A percentile compares a stretch with the other conserved stretches of the same genome.
Conservation (phyloP, 192 early-diverging fungal species). For the Entomortierella parvispora region DNA sequence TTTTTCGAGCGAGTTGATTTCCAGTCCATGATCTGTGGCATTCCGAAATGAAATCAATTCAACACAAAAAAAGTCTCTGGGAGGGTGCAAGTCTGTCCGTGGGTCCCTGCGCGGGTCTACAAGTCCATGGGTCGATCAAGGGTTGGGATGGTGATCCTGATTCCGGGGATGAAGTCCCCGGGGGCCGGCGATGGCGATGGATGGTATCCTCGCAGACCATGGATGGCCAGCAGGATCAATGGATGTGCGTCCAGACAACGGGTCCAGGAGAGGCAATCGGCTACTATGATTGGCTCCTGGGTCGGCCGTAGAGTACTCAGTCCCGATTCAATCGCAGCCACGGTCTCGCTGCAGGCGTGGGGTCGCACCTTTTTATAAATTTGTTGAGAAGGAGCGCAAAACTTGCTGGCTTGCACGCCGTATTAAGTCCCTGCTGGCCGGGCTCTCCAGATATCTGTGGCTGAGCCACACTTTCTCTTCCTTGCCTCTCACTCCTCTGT, state of each 20-base stretch:
- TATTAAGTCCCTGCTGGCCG: too few species aligned
- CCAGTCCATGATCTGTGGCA: too few species aligned
- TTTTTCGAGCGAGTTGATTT: neutral
- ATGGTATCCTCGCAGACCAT: slow-evolving; percentile 10
- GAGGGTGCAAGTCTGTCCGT: too few species aligned
- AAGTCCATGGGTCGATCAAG: too few species aligned
- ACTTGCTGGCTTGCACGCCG: too few species aligned
- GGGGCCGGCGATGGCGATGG: slow-evolving; percentile 15
- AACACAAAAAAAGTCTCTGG: too few species aligned
- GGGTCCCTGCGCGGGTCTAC: too few species aligned
- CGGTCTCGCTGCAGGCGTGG: neutral
- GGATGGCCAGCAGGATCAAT: slow-evolving; percentile 12
- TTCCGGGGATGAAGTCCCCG: neutral
- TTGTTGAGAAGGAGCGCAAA: too few species aligned
- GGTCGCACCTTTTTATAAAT: slow-evolving; percentile 39
- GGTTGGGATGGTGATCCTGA: neutral
- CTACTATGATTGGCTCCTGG: slow-evolving; percentile 31
- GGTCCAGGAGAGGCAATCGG: neutral
- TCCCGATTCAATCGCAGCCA: neutral
- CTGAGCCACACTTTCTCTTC: too few species aligned
- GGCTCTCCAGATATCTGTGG: too few species aligned
- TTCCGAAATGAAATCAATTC: too few species aligned
- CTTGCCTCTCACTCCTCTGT: too few species aligned
- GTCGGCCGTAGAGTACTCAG: slow-evolving; percentile 13
- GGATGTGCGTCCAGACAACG: neutral